Percentiles rank a stretch among this genome's conserved stretches.
Conservation (phyloP, 164 flowering plant species). For the Berberis thunbergii region DNA sequence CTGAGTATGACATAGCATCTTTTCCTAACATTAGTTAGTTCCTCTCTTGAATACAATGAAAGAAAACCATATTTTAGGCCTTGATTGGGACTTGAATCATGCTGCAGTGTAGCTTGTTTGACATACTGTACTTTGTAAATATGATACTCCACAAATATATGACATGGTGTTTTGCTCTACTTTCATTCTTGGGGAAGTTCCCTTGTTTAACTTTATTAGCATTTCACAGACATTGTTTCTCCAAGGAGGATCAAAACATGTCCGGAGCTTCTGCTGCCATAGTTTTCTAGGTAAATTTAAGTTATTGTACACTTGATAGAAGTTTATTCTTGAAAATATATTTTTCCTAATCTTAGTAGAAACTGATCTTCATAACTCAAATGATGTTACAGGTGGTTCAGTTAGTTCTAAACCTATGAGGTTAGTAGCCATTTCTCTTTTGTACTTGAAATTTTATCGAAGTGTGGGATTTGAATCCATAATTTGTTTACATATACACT, state of each 20-base stretch:
- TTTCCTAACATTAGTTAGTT: no score
- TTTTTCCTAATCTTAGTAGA: not conserved
- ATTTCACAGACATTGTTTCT: slow-evolving; percentile 22
- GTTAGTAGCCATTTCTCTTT: not conserved
- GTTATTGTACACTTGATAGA: not conserved
- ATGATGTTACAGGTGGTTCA: slow-evolving; percentile 23
- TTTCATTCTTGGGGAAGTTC: no score
- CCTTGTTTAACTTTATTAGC: no score
- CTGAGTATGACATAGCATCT: no score
- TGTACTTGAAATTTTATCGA: not conserved
- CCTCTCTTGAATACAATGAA: no score
- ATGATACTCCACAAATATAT: no score
- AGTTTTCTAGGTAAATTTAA: slow-evolving; percentile 24
- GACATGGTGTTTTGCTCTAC: no score
- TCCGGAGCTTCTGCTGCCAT: slow-evolving; percentile 18
- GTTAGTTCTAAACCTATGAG: slow-evolving; percentile 2
- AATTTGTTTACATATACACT: not conserved
- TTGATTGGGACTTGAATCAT: no score
- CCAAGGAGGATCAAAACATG: slow-evolving; percentile 21
- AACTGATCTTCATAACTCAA: not conserved
- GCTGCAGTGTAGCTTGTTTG: no score
- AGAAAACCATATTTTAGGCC: no score
- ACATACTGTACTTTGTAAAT: no score
- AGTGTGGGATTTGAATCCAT: not conserved
- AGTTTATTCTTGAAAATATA: not conserved